A percentile compares a stretch with the other conserved stretches of the same genome.
Evolutionary conservation across 352 stramenopile genomes (phyloP).

Genomic region (Pythium volutum): DNA sequence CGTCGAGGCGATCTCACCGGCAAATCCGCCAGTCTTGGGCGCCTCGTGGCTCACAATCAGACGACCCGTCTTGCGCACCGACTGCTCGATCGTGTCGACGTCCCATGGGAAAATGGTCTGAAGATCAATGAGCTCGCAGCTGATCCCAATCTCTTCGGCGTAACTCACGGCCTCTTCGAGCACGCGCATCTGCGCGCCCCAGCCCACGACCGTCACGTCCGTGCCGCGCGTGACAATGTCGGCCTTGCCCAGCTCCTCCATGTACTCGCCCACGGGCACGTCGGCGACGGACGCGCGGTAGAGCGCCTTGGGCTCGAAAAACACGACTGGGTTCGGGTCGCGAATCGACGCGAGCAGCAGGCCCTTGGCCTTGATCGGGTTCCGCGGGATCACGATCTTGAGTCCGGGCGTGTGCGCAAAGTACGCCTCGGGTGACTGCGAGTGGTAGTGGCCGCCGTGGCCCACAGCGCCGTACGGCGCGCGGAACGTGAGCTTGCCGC

Average conservation of each 20-base stretch:
- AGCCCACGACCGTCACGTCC: slow-evolving; percentile 96
- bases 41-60: slow-evolving; percentile 97
- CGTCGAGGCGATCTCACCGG: slow-evolving; percentile 93
- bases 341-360: slow-evolving; percentile 95
- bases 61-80: slow-evolving; percentile 96
- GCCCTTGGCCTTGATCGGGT: slow-evolving; percentile 94
- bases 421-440: slow-evolving; percentile 96
- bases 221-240: slow-evolving; percentile 91
- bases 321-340: slow-evolving; percentile 96
- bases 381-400: slow-evolving; percentile 96
- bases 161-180: slow-evolving; percentile 83
- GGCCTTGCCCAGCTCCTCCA: slow-evolving; percentile 91
- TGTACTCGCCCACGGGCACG: slow-evolving; percentile 95
- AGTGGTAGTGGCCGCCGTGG: slow-evolving; percentile 94
- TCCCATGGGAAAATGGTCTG: slow-evolving; percentile 98
- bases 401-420: slow-evolving; percentile 96
- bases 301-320: slow-evolving; percentile 98
- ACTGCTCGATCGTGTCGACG: slow-evolving; percentile 91
- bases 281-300: slow-evolving; percentile 96
- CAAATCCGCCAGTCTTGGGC: slow-evolving; percentile 93
- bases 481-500: slow-evolving; percentile 95
- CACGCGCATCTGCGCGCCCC: slow-evolving; percentile 90
- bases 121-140: slow-evolving; percentile 97
- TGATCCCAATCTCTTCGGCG: slow-evolving; percentile 91
- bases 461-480: slow-evolving; percentile 95